Percentiles rank a stretch among this genome's conserved stretches.
Evolutionary conservation across 148 eudicot genomes (phyloP).

Genomic region (Selenicereus undatus): DNA sequence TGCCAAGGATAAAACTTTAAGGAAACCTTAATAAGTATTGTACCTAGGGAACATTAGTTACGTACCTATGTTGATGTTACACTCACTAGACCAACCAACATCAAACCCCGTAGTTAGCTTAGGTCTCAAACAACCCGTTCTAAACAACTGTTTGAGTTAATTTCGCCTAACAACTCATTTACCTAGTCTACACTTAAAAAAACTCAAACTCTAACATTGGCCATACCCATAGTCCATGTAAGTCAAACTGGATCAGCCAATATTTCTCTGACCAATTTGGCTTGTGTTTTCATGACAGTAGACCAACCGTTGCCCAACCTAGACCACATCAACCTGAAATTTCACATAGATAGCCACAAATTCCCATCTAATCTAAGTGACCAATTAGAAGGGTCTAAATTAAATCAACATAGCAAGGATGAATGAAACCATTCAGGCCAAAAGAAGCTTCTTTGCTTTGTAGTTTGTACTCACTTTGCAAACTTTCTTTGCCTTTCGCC

Average conservation of each 20-base stretch:
- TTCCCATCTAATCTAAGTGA: background rate
- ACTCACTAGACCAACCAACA: too few species aligned
- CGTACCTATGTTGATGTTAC: too few species aligned
- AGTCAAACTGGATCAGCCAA: background rate
- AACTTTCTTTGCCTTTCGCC: constrained; percentile 70
- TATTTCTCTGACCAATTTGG: background rate
- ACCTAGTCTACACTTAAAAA: background rate
- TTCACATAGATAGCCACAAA: background rate
- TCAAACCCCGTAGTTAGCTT: background rate
- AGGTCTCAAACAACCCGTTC: background rate
- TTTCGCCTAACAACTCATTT: too few species aligned
- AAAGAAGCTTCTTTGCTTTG: background rate
- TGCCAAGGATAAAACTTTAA: too few species aligned
- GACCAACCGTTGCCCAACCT: background rate
- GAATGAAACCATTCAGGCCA: background rate
- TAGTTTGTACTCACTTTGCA: constrained; percentile 1
- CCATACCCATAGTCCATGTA: background rate
- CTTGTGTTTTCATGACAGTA: background rate
- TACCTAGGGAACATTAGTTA: too few species aligned
- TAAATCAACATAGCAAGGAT: too few species aligned
- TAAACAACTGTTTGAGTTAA: too few species aligned
- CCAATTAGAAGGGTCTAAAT: background rate
- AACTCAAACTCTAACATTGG: background rate
- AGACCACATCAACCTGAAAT: background rate
- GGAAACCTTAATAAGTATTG: too few species aligned